Percentiles rank a stretch among this genome's conserved stretches.
These are phyloP conservation scores for Climacium dendroides DNA, from an alignment of 225 moss, liverwort and hornwort species.

Conservation along the genomic window DNA sequence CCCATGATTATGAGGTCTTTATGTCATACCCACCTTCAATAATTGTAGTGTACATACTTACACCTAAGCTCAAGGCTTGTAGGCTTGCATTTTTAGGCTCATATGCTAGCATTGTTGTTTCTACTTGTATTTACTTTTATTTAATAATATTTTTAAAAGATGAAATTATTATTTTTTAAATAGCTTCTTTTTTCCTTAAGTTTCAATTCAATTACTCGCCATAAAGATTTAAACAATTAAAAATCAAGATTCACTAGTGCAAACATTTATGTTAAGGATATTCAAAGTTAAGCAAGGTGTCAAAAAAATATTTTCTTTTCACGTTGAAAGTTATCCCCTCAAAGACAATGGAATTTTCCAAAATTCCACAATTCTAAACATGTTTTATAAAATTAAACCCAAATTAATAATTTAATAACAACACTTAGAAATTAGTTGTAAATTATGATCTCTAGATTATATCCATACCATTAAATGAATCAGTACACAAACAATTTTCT, in stretches of 20 bases:
- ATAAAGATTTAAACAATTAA: neutral
- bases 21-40: too few relatives aligned
- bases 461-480: fast-evolving
- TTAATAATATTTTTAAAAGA: neutral
- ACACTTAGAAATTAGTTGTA: neutral
- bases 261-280: fast-evolving
- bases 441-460: neutral
- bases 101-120: too few relatives aligned
- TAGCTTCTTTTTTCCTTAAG: neutral
- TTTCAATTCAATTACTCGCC: neutral
- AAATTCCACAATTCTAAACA: neutral
- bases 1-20: too few relatives aligned
- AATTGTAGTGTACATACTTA: too few relatives aligned
- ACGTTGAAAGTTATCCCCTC: neutral
- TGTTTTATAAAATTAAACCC: neutral
- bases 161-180: neutral
- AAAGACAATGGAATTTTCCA: fast-evolving
- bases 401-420: neutral
- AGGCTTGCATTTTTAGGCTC: too few relatives aligned
- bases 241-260: neutral
- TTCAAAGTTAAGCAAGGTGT: neutral
- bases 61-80: too few relatives aligned
- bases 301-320: neutral
- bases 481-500: neutral
- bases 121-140: neutral